Evolutionary conservation across 768 basidiomycete genomes (phyloP), one percentile per base, ranked within the genome.

Genomic region (Mycena filopes): DNA sequence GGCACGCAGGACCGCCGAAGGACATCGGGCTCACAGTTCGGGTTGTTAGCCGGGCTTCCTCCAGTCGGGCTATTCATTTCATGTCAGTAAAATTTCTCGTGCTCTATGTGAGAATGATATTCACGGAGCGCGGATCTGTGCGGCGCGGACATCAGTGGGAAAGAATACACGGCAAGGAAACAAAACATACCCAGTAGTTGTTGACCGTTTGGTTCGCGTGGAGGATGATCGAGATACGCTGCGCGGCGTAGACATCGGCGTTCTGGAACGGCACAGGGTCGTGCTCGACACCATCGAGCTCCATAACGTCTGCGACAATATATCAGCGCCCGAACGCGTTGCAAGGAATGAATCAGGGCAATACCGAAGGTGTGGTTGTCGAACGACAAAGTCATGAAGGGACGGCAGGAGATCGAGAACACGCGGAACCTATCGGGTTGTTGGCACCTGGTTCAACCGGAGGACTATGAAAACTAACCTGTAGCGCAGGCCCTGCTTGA

Each of bases 381-480:
- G 50, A 80, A 62, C 11, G 78, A 80, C 72, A 81, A 76, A 2
- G 70, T 76, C 71, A 78, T 79, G 70, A 75, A 78, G 0, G 82
- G 81, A 15, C 80, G 76, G 69, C 87, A 87, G n/a, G 85, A 78
- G 26, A 79, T 78, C 38, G 75, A 72, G 65, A 88, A 71, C 20
- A 87, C 38, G 16, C 86, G 85, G 71, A 87, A 82, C 38, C 67
- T 84, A 79, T 41, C 77, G 74, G 16, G 70, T n/a, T 72, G 33
- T 69, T 63, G 45, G 79, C 33, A 12, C 78, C n/a, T n/a, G 28
- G 18, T 11, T 78, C 76, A 65, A 80, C 76, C 26, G 78, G 77
- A 53, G 78, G 41, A 16, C 36, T 10, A 9, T 7, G 25, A 2
- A 41, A 33, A 29, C 64, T 13, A 76, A 41, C 82, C 86, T 78